A percentile compares a stretch with the other conserved stretches of the same genome.
These are phyloP conservation scores for Leavenworthia alabamica DNA, from an alignment of 345 rosid species.

Conservation along the genomic window DNA sequence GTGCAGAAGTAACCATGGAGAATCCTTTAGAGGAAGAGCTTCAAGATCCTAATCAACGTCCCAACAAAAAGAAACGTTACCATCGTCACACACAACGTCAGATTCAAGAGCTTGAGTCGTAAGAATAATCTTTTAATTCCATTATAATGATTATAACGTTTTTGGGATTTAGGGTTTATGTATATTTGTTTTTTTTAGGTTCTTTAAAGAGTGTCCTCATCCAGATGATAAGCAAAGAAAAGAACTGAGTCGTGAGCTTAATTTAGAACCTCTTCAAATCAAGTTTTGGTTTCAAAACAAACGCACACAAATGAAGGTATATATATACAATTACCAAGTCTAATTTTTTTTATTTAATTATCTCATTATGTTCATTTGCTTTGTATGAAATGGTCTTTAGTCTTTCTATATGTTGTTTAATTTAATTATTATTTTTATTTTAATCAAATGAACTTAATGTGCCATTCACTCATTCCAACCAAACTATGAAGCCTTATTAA, in stretches of 20 bases:
- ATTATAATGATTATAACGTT: background rate
- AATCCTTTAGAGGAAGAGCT: too few species aligned
- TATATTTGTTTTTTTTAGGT: conserved; percentile 33
- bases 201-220: conserved; percentile 89
- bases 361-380: background rate
- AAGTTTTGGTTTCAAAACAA: too few species aligned
- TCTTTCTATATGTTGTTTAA: background rate
- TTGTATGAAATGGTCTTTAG: background rate
- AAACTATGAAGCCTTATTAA: background rate
- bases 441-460: background rate
- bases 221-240: too few species aligned
- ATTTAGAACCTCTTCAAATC: too few species aligned
- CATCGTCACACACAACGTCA: too few species aligned
- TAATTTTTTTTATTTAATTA: background rate
- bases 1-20: too few species aligned
- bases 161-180: conserved; percentile 12
- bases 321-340: background rate
- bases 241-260: too few species aligned
- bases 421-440: background rate
- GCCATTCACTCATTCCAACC: background rate
- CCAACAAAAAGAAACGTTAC: too few species aligned
- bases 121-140: too few species aligned
- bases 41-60: too few species aligned
- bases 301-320: too few species aligned
- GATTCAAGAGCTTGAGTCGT: too few species aligned